These are phyloP conservation scores for Trypanosoma vivax DNA, from an alignment of 208 protist species.

Conservation along the genomic window DNA sequence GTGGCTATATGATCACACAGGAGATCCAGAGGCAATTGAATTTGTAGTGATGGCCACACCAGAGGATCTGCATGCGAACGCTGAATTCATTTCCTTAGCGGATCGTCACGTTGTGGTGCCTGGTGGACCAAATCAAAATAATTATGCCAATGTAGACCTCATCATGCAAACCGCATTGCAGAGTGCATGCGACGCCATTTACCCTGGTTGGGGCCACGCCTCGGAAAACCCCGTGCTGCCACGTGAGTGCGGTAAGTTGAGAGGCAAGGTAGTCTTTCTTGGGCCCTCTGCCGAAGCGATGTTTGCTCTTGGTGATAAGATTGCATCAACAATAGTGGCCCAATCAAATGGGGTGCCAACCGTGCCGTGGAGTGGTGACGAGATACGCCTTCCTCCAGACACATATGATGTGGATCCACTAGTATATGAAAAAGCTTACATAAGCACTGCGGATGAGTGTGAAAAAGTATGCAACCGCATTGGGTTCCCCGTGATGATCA, in stretches of 20 bases:
- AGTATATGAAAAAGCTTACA: conserved; percentile 85
- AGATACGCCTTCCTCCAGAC: conserved; percentile 45
- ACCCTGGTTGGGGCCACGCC: conserved; percentile 98
- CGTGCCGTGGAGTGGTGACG: conserved; percentile 90
- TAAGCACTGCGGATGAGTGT: conserved; percentile 90
- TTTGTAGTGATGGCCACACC: conserved; percentile 98
- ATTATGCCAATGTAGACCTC: conserved; percentile 98
- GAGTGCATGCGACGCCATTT: conserved; percentile 93
- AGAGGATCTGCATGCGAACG: conserved; percentile 97
- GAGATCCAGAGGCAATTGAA: conserved; percentile 90
- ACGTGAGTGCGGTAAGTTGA: conserved; percentile 55
- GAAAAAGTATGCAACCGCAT: conserved; percentile 79
- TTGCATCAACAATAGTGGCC: conserved; percentile 96
- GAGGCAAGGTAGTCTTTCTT: conserved; percentile 57
- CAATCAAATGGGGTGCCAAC: conserved; percentile 93
- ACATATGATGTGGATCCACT: conserved; percentile 71
- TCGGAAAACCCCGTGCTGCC: conserved; percentile 97
- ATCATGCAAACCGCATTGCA: conserved; percentile 96
- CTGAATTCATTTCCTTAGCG: conserved; percentile 97
- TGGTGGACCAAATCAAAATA: conserved; percentile 96
- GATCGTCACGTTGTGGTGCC: conserved; percentile 93
- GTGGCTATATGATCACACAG: conserved; percentile 95
- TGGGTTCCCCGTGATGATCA: conserved; percentile 98
- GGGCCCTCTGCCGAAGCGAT: conserved; percentile 82
- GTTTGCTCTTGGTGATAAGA: conserved; percentile 96